Percentiles rank a stretch among this genome's conserved stretches.
These are phyloP conservation scores for Cordyceps farinosa DNA, from an alignment of 2,329 filamentous ascomycete species.

Conservation along the genomic window DNA sequence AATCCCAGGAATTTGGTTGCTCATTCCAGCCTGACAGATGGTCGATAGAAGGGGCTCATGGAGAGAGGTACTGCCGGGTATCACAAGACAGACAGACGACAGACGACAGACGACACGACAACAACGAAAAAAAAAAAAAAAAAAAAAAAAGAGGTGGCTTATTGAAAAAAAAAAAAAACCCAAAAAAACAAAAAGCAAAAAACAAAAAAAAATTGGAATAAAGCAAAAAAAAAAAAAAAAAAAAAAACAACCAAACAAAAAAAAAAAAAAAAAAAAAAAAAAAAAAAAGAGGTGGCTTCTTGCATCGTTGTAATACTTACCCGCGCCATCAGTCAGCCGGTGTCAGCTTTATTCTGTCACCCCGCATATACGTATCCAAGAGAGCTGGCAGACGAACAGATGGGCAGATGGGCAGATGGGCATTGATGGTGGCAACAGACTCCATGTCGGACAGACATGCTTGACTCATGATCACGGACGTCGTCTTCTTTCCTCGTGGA, in stretches of 20 bases:
- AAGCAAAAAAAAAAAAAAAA: background rate
- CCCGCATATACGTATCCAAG: background rate
- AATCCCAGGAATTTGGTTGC: conserved; percentile 3
- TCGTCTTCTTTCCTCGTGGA: background rate
- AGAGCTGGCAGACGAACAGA: background rate
- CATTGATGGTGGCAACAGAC: background rate
- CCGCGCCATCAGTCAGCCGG: background rate
- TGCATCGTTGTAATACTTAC: background rate
- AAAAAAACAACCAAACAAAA: background rate
- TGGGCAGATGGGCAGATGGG: background rate
- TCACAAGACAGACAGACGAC: background rate
- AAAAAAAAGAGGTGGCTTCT: background rate
- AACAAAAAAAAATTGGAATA: too few species aligned
- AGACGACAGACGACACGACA: too few species aligned
- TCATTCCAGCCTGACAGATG: background rate
- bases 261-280: background rate
- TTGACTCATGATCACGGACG: background rate
- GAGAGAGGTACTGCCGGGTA: background rate
- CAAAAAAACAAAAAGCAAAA: background rate
- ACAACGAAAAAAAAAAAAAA: background rate
- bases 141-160: background rate
- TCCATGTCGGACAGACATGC: background rate
- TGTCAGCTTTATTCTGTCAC: background rate
- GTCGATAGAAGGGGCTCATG: background rate
- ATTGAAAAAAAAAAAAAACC: too few species aligned